Conservation (phyloP, 176 grass and related monocot genomes). For the Saccharum spontaneum region DNA sequence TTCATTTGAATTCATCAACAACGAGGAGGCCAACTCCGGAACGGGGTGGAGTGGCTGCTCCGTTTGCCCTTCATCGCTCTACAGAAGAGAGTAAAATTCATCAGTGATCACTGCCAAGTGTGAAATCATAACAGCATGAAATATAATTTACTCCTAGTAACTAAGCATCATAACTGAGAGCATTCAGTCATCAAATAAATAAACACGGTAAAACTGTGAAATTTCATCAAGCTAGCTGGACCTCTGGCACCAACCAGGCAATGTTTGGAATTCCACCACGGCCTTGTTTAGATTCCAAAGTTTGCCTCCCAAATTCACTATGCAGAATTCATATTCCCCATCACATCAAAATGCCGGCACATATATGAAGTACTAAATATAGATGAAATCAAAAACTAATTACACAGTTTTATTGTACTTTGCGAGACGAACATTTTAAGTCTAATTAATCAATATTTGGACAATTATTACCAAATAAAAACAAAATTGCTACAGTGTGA, state of each 20-base stretch:
- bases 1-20: neutral
- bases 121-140: neutral
- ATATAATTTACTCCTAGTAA: neutral
- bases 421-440: no score
- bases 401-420: no score
- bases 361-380: no score
- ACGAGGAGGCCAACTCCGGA: neutral
- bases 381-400: no score
- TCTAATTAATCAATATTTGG: no score
- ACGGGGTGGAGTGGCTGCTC: neutral
- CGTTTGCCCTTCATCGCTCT: neutral
- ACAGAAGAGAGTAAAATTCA: neutral
- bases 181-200: neutral
- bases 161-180: neutral
- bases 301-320: no score
- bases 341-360: no score
- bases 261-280: constrained; percentile 37
- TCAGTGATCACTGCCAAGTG: neutral
- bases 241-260: neutral
- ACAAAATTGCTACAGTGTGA: no score
- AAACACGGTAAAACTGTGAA: neutral
- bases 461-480: no score
- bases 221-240: neutral
- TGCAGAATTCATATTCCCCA: no score
- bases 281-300: no score